Conservation (phyloP, 345 rosid species). For the Corchorus capsularis region DNA sequence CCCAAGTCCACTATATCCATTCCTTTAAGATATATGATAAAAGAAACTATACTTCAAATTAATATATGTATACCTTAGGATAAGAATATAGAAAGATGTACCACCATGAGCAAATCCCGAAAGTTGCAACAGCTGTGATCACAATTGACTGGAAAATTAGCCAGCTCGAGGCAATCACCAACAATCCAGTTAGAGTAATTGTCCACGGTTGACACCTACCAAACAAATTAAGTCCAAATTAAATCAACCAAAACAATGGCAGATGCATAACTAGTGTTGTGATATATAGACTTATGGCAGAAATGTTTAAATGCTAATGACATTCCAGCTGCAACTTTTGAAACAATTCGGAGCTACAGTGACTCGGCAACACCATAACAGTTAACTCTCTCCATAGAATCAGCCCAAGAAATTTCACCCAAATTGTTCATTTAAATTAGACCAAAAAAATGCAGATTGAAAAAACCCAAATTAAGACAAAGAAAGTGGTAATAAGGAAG, state of each 20-base stretch:
- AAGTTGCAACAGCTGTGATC: conserved; percentile 46
- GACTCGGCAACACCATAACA: neutral
- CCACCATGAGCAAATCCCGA: conserved; percentile 74
- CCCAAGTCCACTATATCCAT: neutral
- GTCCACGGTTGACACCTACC: conserved; percentile 99
- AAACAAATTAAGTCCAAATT: conserved; percentile 5
- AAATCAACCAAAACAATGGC: conserved; percentile 2
- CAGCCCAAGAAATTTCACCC: neutral
- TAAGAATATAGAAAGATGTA: conserved; percentile 81
- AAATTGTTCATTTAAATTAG: neutral
- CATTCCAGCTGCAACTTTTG: neutral
- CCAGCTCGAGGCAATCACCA: conserved; percentile 71
- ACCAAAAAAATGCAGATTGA: neutral
- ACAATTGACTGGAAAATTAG: conserved; percentile 54
- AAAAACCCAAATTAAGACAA: neutral
- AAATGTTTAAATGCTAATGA: neutral
- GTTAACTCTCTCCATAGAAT: neutral
- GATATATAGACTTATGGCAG: neutral
- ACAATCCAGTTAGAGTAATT: conserved; percentile 64
- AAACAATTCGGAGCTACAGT: neutral
- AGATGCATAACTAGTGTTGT: neutral
- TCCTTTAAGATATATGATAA: neutral
- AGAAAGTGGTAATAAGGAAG: neutral
- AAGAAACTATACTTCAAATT: neutral
- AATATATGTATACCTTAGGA: conserved; percentile 61